phyloP scores from a whole-genome alignment of 495 filamentous ascomycete species.

The Bacidia rubella region DNA sequence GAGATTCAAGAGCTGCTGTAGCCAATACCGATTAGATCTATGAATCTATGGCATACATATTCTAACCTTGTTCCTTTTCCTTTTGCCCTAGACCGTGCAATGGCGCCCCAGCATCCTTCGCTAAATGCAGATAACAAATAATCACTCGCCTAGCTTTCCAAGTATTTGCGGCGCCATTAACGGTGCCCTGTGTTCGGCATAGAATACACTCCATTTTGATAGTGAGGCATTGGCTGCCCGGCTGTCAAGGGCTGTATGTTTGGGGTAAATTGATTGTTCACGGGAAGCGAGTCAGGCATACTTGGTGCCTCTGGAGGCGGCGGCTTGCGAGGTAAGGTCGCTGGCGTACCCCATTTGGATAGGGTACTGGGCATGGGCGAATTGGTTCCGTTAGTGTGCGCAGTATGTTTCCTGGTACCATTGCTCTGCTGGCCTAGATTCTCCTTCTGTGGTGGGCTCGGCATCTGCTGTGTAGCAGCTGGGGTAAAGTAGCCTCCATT shows the following conservation, averaged over 20 bases:
- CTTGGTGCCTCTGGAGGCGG: slow-evolving; percentile 38
- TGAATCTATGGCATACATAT: slow-evolving; percentile 1
- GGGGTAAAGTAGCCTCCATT: slow-evolving; percentile 27
- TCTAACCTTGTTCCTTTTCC: neutral
- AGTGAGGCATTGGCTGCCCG: slow-evolving; percentile 18
- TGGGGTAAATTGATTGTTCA: slow-evolving; percentile 15
- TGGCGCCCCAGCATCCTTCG: neutral
- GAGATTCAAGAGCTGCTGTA: neutral
- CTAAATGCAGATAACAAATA: neutral
- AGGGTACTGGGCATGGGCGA: slow-evolving; percentile 14
- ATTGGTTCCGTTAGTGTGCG: slow-evolving; percentile 8
- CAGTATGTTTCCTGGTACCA: slow-evolving; percentile 17
- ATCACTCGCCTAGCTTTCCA: neutral
- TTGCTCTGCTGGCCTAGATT: neutral
- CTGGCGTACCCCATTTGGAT: slow-evolving; percentile 41
- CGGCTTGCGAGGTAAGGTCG: slow-evolving; percentile 41
- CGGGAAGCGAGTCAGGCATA: slow-evolving; percentile 17
- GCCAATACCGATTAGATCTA: slow-evolving; percentile 1
- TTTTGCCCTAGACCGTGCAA: neutral
- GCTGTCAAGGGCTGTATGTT: slow-evolving; percentile 13
- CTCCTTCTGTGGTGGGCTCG: slow-evolving; percentile 19
- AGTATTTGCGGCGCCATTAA: neutral
- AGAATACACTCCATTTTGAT: slow-evolving; percentile 17
- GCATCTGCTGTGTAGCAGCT: slow-evolving; percentile 18
- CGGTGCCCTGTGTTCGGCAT: slow-evolving; percentile 12